phyloP scores from a whole-genome alignment of 2,329 filamentous ascomycete genomes.

The Grosmannia huntii region DNA sequence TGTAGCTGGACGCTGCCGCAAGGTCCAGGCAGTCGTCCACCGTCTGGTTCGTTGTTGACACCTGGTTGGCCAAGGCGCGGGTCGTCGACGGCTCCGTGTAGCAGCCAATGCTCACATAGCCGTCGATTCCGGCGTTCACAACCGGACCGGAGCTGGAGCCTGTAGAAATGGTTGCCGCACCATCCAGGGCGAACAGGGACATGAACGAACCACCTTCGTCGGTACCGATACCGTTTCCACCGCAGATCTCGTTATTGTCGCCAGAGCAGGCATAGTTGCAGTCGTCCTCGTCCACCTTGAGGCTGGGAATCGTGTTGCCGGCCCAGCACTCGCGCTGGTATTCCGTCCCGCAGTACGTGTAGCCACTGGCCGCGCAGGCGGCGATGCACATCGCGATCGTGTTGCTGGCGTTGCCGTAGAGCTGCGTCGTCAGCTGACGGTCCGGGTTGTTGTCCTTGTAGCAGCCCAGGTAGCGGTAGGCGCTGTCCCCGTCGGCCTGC shows the following conservation, averaged over 20 bases:
- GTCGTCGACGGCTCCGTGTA: constrained; percentile 17
- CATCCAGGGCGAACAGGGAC: constrained; percentile 31
- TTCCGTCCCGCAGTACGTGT: constrained; percentile 33
- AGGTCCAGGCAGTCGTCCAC: constrained; percentile 14
- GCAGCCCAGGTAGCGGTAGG: constrained; percentile 42
- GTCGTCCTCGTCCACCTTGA: constrained; percentile 29
- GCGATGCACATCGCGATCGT: constrained; percentile 32
- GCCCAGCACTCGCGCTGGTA: constrained; percentile 43
- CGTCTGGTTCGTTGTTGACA: constrained; percentile 11
- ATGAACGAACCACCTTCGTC: constrained; percentile 27
- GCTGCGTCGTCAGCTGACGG: constrained; percentile 32
- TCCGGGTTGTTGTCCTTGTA: constrained; percentile 43
- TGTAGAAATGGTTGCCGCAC: constrained; percentile 6
- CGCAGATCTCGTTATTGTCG: constrained; percentile 36
- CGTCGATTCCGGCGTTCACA: constrained; percentile 22
- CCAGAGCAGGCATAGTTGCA: constrained; percentile 41
- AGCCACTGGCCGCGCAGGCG: constrained; percentile 23
- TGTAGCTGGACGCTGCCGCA: constrained; percentile 11
- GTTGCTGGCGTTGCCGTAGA: constrained; percentile 27
- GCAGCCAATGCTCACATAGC: constrained; percentile 22
- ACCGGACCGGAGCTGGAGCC: constrained; percentile 11
- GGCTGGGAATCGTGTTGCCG: constrained; percentile 31
- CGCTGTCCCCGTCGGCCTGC: constrained; percentile 26
- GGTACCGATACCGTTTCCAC: constrained; percentile 31
- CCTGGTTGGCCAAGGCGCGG: constrained; percentile 12